Base-by-base conservation (phyloP, 371 early-diverging fungal genomes). In the Mortierella sp. region DNA sequence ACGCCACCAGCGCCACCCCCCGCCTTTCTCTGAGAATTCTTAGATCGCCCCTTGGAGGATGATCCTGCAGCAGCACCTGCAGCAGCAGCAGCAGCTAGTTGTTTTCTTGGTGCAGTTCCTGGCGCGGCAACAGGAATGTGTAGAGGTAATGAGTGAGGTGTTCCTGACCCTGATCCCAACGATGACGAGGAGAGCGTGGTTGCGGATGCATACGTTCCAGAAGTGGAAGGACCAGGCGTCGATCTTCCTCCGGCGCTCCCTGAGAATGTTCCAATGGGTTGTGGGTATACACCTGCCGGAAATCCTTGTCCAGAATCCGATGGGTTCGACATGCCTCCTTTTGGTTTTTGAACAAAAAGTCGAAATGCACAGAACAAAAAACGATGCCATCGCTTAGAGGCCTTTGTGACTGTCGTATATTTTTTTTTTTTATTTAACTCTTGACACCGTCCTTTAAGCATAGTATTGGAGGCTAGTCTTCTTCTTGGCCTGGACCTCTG, bases 401-500 rank as follows among this genome's bases (percentile, higher is more conserved):
- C 9, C 37, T 5, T 37, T 37, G 37, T 37, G 37, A 37, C 37
- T 37, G 37, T 37, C 37, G 37, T 37, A 37, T 37, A 9, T 37
- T 37, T 37, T 37, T 37, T 37, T 53, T 9, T 53, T 53, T 19
- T 1, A 21, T 18, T 18, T 19, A 9, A 2, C 2, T 23, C 30
- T 29, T n/a, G 18, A 14, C 19, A 30, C 59, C 21, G 21, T 43
- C 19, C 26, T 25, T 86, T 88, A 96, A 57, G 97, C 97, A 86
- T 94, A 96, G 87, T 96, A 96, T 87, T 96, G 95, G 73, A 98
- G 85, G 43, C 96, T 92, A 56, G 96, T 98, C 91, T 99, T 99
- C 94, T 99, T 99, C 93, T 98, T 99, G 62, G 99, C 97, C 83
- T 99, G 96, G 26, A 99, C 99, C 84, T 99, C 99, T 80, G 98